These are phyloP conservation scores for Starmerella lactis-condensi DNA, from an alignment of 805 yeast genomes.

Conservation along the genomic window DNA sequence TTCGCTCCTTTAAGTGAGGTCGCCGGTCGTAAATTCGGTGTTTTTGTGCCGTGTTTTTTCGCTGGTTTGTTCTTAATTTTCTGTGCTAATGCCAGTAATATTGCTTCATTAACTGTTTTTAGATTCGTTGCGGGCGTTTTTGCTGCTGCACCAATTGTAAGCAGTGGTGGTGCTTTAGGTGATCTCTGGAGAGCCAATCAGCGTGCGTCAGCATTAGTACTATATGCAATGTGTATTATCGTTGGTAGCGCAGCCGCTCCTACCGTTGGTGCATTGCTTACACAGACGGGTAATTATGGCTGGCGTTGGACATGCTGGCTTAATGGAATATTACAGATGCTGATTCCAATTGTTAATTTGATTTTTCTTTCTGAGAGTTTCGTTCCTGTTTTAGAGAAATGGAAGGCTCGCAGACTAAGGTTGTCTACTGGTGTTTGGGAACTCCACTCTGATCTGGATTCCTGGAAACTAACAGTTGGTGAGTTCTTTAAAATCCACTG, in stretches of 20 bases:
- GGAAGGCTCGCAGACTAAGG: conserved; percentile 47
- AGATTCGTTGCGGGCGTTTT: conserved; percentile 39
- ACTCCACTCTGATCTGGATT: conserved; percentile 85
- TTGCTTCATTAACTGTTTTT: conserved; percentile 27
- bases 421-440: conserved; percentile 59
- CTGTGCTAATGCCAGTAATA: conserved; percentile 27
- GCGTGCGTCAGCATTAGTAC: conserved; percentile 37
- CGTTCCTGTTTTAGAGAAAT: conserved; percentile 33
- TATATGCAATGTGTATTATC: conserved; percentile 32
- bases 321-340: conserved; percentile 27
- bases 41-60: conserved; percentile 31
- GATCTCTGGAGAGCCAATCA: conserved; percentile 35
- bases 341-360: conserved; percentile 25
- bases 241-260: conserved; percentile 31
- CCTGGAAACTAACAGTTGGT: conserved; percentile 45
- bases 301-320: conserved; percentile 47
- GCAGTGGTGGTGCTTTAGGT: conserved; percentile 42
- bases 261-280: conserved; percentile 24
- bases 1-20: conserved; percentile 43
- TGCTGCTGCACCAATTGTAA: conserved; percentile 47
- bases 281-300: conserved; percentile 26
- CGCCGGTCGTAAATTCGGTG: conserved; percentile 36
- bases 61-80: conserved; percentile 29
- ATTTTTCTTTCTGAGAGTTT: conserved; percentile 24
- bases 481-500: conserved; percentile 61